Percentiles rank a stretch among this genome's conserved stretches.
phyloP scores from a whole-genome alignment of 2,329 filamentous ascomycete species.

The Calonectria pseudoturangicola region DNA sequence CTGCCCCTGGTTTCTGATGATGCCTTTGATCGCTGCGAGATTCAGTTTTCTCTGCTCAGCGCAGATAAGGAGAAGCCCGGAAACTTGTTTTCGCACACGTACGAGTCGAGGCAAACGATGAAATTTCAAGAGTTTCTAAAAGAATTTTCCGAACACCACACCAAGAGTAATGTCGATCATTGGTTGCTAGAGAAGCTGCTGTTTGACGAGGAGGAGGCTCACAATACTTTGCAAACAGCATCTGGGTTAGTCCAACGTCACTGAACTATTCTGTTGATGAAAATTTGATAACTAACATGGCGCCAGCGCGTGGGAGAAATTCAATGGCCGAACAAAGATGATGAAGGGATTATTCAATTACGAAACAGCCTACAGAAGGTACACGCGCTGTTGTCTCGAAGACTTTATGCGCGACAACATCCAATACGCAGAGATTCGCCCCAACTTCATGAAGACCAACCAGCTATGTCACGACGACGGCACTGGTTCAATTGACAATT shows the following conservation, averaged over 20 bases:
- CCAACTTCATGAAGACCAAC: slow-evolving; percentile 80
- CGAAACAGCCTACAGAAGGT: slow-evolving; percentile 75
- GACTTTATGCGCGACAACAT: slow-evolving; percentile 79
- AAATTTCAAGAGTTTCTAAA: slow-evolving; percentile 64
- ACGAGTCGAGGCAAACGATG: slow-evolving; percentile 68
- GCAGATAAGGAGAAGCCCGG: slow-evolving; percentile 59
- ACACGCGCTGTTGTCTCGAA: slow-evolving; percentile 75
- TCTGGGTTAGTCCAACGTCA: slow-evolving; percentile 68
- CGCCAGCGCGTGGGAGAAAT: slow-evolving; percentile 74
- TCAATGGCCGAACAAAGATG: slow-evolving; percentile 81
- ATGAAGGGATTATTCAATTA: slow-evolving; percentile 85
- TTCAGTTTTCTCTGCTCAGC: too few relatives aligned
- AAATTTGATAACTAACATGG: slow-evolving; percentile 34
- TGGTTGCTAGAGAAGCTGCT: slow-evolving; percentile 78
- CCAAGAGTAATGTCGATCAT: too few relatives aligned
- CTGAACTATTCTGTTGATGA: not conserved
- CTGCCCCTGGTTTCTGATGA: slow-evolving; percentile 65
- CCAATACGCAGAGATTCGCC: slow-evolving; percentile 82
- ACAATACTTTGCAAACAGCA: slow-evolving; percentile 69
- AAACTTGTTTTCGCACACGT: slow-evolving; percentile 70
- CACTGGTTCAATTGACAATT: slow-evolving; percentile 69
- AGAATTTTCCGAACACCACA: too few relatives aligned
- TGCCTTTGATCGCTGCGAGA: slow-evolving; percentile 72
- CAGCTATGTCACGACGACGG: slow-evolving; percentile 77
- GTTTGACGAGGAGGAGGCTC: slow-evolving; percentile 76